Percentiles rank a stretch among this genome's conserved stretches.
Conservation (phyloP, 2,329 filamentous ascomycete species). For the Fusarium decemcellulare region DNA sequence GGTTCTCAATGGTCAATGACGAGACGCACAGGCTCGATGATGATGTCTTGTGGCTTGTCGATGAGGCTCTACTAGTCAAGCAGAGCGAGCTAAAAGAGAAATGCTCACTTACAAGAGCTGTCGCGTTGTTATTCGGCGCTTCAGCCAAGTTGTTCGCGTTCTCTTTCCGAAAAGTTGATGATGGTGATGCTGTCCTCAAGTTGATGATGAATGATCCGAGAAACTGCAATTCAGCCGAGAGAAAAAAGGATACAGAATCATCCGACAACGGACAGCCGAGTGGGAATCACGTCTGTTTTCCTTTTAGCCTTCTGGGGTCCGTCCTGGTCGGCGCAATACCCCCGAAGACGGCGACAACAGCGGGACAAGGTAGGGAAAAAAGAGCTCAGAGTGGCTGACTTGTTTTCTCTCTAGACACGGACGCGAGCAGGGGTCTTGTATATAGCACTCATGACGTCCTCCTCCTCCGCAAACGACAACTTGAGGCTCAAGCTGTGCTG, state of each 20-base stretch:
- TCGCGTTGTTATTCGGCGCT: background rate
- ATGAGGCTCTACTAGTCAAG: conserved; percentile 20
- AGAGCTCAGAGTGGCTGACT: conserved; percentile 31
- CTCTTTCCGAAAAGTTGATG: conserved; percentile 13
- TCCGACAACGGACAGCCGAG: conserved; percentile 44
- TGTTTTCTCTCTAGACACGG: conserved; percentile 25
- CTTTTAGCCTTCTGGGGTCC: conserved; percentile 38
- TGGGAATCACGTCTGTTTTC: conserved; percentile 41
- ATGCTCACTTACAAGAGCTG: conserved; percentile 33
- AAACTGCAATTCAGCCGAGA: conserved; percentile 32
- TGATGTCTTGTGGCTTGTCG: conserved; percentile 37
- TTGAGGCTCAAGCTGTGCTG: conserved; percentile 35
- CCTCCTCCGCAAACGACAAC: background rate
- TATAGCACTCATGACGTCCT: conserved; percentile 19
- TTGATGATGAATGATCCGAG: conserved; percentile 7
- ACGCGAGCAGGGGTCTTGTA: conserved; percentile 27
- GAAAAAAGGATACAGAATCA: conserved; percentile 31
- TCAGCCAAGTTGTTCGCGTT: conserved; percentile 13
- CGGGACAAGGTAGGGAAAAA: conserved; percentile 26
- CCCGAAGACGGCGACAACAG: conserved; percentile 34
- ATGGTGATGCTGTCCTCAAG: conserved; percentile 1
- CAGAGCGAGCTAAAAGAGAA: conserved; percentile 19
- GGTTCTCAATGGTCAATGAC: conserved; percentile 41
- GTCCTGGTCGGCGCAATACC: background rate
- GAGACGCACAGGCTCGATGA: conserved; percentile 20